Percentiles rank a stretch among this genome's conserved stretches.
Conservation (phyloP, 23 red algal genomes). For the Cyanidiococcus yangmingshanensis region DNA sequence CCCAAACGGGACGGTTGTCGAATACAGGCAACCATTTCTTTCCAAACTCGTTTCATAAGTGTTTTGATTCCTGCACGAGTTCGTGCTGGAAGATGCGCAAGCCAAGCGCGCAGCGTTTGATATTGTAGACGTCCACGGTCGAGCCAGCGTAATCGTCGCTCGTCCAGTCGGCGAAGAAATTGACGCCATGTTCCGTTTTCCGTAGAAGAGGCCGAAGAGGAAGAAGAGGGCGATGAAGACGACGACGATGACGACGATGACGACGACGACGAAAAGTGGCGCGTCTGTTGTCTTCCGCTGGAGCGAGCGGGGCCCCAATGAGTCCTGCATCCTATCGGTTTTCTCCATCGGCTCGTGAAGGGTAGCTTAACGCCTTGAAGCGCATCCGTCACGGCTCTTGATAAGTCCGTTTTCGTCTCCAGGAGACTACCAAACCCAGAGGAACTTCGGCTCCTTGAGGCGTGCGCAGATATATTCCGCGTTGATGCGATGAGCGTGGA, state of each 20-base stretch:
- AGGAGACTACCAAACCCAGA: too few species aligned
- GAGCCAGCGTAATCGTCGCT: too few species aligned
- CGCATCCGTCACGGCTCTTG: too few species aligned
- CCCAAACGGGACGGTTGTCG: not conserved
- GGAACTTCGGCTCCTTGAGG: too few species aligned
- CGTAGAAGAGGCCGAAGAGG: not conserved
- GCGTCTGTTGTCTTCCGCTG: too few species aligned
- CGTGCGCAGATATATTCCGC: too few species aligned
- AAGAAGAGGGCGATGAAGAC: not conserved
- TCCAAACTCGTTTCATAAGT: not conserved
- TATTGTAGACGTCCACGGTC: not conserved
- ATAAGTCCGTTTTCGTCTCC: too few species aligned
- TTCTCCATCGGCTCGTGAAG: too few species aligned
- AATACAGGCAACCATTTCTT: not conserved
- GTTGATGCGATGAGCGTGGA: too few species aligned
- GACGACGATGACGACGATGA: not conserved
- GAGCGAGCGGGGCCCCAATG: too few species aligned
- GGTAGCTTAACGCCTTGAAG: too few species aligned
- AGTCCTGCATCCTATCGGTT: too few species aligned
- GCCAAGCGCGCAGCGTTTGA: not conserved
- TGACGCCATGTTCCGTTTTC: not conserved
- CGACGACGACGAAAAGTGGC: not conserved
- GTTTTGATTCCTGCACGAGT: not conserved
- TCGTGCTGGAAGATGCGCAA: not conserved
- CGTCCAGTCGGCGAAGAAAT: not conserved